Percentiles rank a stretch among this genome's conserved stretches.
phyloP scores from a whole-genome alignment of 192 early-diverging fungal genomes.

The Fimicolochytrium jonesii region DNA sequence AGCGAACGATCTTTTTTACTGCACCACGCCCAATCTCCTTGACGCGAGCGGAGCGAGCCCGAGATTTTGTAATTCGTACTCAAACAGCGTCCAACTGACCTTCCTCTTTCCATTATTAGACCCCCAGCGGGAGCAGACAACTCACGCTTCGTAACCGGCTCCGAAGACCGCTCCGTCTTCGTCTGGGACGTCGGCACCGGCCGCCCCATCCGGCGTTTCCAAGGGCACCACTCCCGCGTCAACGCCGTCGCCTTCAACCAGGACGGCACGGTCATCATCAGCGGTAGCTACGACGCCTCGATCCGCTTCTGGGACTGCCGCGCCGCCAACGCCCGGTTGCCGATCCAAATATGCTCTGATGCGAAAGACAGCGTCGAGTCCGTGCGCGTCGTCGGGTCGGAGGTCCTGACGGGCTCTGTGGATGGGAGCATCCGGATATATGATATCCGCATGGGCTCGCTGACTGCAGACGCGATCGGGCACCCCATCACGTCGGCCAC shows the following conservation, averaged over 20 bases:
- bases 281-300: slow-evolving; percentile 76
- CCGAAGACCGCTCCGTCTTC: slow-evolving; percentile 74
- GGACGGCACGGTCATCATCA: slow-evolving; percentile 71
- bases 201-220: slow-evolving; percentile 63
- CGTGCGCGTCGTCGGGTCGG: slow-evolving; percentile 60
- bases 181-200: slow-evolving; percentile 85
- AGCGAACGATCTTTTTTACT: no score
- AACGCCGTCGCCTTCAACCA: slow-evolving; percentile 80
- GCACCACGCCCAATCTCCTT: no score
- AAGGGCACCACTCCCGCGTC: slow-evolving; percentile 78
- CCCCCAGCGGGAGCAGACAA: slow-evolving; percentile 35
- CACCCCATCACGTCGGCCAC: slow-evolving; percentile 71
- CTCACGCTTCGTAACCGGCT: slow-evolving; percentile 68
- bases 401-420: slow-evolving; percentile 78
- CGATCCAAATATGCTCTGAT: slow-evolving; percentile 80
- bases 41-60: no score
- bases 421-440: slow-evolving; percentile 81
- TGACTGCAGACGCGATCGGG: slow-evolving; percentile 67
- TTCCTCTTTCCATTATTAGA: neutral
- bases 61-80: no score
- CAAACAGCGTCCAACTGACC: neutral
- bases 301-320: slow-evolving; percentile 75
- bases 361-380: slow-evolving; percentile 83
- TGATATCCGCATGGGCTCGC: slow-evolving; percentile 76
- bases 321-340: slow-evolving; percentile 33